Evolutionary conservation across 2,329 filamentous ascomycete species (phyloP).

Genomic region (Neofusicoccum cordaticola): DNA sequence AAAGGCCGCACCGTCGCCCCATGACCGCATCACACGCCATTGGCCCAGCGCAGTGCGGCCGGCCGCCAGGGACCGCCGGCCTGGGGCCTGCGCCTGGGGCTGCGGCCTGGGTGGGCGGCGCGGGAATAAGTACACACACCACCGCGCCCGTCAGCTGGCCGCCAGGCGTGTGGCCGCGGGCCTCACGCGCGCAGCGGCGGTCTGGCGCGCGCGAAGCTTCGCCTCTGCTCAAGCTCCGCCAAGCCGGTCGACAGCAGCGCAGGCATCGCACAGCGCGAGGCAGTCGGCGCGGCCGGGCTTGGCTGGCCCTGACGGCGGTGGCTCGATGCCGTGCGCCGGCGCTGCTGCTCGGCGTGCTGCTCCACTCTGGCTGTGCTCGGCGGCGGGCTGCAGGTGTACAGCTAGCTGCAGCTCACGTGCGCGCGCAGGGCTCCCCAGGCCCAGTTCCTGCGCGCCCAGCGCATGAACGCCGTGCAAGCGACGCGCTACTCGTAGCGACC

Average conservation of each 20-base stretch:
- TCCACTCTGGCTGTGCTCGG: too few relatives aligned
- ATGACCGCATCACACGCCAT: slow-evolving; percentile 5
- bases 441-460: background rate
- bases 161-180: too few relatives aligned
- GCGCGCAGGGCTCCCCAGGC: background rate
- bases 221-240: slow-evolving; percentile 11
- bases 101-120: background rate
- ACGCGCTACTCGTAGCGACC: background rate
- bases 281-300: background rate
- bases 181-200: background rate
- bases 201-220: background rate
- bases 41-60: background rate
- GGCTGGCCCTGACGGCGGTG: background rate
- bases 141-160: background rate
- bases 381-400: too few relatives aligned
- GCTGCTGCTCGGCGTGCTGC: background rate
- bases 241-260: background rate
- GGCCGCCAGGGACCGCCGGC: too few relatives aligned
- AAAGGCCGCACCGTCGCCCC: background rate
- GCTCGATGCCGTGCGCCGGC: background rate
- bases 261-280: background rate
- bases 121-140: background rate
- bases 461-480: slow-evolving; percentile 12
- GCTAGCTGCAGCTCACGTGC: background rate
- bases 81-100: too few relatives aligned